A percentile compares a stretch with the other conserved stretches of the same genome.
Conservation (phyloP, 768 basidiomycete genomes). For the Lentinula raphanica region DNA sequence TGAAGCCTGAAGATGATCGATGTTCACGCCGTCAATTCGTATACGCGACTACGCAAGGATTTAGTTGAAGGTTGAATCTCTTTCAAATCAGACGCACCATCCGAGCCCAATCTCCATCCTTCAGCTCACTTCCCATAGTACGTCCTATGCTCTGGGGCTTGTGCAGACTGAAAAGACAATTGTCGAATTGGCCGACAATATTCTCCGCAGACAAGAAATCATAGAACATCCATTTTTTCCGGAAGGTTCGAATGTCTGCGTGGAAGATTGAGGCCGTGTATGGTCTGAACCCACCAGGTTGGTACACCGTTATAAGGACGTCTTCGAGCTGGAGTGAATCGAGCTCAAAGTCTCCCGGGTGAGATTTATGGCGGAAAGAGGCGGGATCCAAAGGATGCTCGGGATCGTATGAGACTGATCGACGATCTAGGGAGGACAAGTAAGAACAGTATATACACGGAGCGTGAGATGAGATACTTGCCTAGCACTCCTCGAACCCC, state of each 20-base stretch:
- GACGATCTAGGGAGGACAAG: conserved; percentile 54
- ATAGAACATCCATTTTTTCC: conserved; percentile 95
- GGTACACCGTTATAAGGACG: conserved; percentile 89
- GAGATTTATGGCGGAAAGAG: conserved; percentile 66
- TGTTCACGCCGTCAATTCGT: conserved; percentile 92
- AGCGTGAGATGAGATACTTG: conserved; percentile 27
- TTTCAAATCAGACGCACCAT: conserved; percentile 58
- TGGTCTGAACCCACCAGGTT: conserved; percentile 88
- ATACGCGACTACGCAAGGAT: conserved; percentile 68
- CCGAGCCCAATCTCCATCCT: conserved; percentile 78
- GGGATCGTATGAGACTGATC: conserved; percentile 81
- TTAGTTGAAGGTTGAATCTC: background rate
- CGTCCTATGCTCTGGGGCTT: conserved; percentile 93
- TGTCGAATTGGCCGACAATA: conserved; percentile 96
- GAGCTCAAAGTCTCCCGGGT: conserved; percentile 86
- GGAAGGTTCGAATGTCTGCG: conserved; percentile 75
- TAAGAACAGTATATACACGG: background rate
- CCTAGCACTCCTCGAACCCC: conserved; percentile 93
- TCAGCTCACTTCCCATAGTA: conserved; percentile 79
- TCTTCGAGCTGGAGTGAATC: conserved; percentile 89
- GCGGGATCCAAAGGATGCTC: conserved; percentile 78
- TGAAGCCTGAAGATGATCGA: conserved; percentile 89
- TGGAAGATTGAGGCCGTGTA: conserved; percentile 91
- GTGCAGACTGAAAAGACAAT: conserved; percentile 94
- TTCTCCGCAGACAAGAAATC: conserved; percentile 93